phyloP scores from a whole-genome alignment of 306 rosid species.

The Clitoria ternatea region DNA sequence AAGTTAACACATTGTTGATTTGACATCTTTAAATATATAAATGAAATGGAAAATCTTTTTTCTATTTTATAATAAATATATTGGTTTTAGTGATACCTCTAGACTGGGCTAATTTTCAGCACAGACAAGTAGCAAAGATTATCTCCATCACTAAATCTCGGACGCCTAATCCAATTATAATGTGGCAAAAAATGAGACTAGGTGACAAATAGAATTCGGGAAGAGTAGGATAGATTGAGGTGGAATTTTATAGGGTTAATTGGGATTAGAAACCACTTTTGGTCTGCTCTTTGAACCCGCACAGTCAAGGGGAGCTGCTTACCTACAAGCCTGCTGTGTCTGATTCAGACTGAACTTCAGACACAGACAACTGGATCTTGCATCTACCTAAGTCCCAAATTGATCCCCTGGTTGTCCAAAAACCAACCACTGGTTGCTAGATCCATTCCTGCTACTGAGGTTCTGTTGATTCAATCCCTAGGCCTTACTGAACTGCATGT shows the following conservation, averaged over 20 bases:
- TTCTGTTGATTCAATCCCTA: no score
- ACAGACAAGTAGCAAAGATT: neutral
- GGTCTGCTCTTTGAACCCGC: no score
- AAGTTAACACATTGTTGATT: neutral
- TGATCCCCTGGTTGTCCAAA: no score
- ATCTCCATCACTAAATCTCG: neutral
- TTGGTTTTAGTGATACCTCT: constrained; percentile 4
- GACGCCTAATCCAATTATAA: neutral
- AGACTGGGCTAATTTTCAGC: constrained; percentile 5
- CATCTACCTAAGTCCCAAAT: no score
- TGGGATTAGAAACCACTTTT: neutral
- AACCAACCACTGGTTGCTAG: no score
- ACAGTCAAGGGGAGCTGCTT: no score
- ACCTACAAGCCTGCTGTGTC: no score
- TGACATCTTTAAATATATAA: neutral
- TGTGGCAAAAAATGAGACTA: neutral
- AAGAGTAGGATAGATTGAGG: neutral
- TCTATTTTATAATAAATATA: neutral
- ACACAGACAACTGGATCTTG: no score
- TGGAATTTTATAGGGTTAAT: neutral
- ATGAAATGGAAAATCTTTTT: neutral
- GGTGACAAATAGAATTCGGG: constrained; percentile 1
- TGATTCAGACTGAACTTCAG: no score
- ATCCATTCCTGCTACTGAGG: no score
- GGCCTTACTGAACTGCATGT: neutral